Base-by-base conservation (phyloP, 2,329 filamentous ascomycete species). In the Phyllosticta citribraziliensis region DNA sequence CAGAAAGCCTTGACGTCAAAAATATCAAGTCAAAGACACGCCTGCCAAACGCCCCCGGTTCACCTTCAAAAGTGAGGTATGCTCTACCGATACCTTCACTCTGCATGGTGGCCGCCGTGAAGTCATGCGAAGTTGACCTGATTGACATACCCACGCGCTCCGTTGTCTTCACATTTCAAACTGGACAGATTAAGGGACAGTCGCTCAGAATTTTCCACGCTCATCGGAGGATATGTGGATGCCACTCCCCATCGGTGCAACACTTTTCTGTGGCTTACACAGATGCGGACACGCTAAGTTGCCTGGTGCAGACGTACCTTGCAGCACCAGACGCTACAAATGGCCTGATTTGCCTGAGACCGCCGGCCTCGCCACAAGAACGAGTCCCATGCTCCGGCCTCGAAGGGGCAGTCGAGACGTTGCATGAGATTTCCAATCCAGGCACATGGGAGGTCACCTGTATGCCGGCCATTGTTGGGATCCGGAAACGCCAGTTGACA, bases 221-320 rank as follows among this genome's bases (percentile, higher is more conserved):
- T 1, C 74, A 74, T 53, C 79, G 75, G 61, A 77, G 78, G 55
- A 76, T 74, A 63, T 83, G 80, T 63, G 75, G 68, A 60, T 85
- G 81, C 54, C 82, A 80, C 14, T 80, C 79, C 1, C 74, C 79
- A 1, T 82, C 84, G 0, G 73, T 91, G 1, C 78, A 79, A 27
- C 85, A 81, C 14, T 76, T 91, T n/a, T 85, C 82, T 0, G 72
- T 91, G 22, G 82, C 81, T 12, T 90, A 89, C 68, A 79, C 80
- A 2, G 81, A 82, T 62, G 74, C 77, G 3, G 82, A 84, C 20
- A 83, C 82, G 0, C 80, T 82, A 11, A 81, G 86, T 56, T 84
- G 86, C 61, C 78, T 89, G 20, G 75, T 90, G 64, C 84, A 88
- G 58, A 86, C 81, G 0, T 88, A 86, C 67, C 75, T 79, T 0